These are phyloP conservation scores for Clavaria fumosa DNA, from an alignment of 768 basidiomycete genomes.

Conservation along the genomic window DNA sequence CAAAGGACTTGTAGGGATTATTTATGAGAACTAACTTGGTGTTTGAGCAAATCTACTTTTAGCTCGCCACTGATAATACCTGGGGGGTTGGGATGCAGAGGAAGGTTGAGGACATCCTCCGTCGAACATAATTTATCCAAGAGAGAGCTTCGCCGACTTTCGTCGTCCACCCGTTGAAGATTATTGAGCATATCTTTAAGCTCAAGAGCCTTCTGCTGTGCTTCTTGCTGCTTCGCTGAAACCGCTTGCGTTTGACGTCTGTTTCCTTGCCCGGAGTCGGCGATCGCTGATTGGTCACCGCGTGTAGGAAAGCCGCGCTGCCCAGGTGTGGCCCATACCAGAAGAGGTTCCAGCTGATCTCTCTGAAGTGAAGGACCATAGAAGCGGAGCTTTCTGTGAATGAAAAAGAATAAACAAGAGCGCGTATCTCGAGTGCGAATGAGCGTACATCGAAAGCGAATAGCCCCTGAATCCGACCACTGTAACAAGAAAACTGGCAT, in stretches of 20 bases:
- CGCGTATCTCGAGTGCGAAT: neutral
- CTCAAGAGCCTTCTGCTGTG: slow-evolving; percentile 45
- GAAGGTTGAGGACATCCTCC: slow-evolving; percentile 59
- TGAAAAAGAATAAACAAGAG: slow-evolving; percentile 1
- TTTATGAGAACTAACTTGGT: slow-evolving; percentile 74
- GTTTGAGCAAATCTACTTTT: slow-evolving; percentile 59
- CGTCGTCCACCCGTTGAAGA: slow-evolving; percentile 68
- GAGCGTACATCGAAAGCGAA: slow-evolving; percentile 44
- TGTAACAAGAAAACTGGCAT: slow-evolving; percentile 8
- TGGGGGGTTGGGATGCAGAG: slow-evolving; percentile 57
- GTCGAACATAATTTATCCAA: slow-evolving; percentile 53
- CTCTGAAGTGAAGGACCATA: slow-evolving; percentile 54
- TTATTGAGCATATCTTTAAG: slow-evolving; percentile 46
- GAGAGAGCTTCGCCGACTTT: slow-evolving; percentile 51
- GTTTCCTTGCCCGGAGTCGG: slow-evolving; percentile 1
- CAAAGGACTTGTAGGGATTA: too few species aligned
- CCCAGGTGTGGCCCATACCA: slow-evolving; percentile 63
- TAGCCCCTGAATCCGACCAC: slow-evolving; percentile 31
- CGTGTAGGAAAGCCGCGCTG: slow-evolving; percentile 38
- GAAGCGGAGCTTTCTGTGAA: slow-evolving; percentile 46
- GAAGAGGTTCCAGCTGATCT: slow-evolving; percentile 40
- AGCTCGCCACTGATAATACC: slow-evolving; percentile 50
- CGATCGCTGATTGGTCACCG: slow-evolving; percentile 10
- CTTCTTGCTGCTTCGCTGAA: slow-evolving; percentile 35
- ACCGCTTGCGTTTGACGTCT: slow-evolving; percentile 29